Evolutionary conservation across 257 asterid species (phyloP).

Genomic region (Jasminum sambac): DNA sequence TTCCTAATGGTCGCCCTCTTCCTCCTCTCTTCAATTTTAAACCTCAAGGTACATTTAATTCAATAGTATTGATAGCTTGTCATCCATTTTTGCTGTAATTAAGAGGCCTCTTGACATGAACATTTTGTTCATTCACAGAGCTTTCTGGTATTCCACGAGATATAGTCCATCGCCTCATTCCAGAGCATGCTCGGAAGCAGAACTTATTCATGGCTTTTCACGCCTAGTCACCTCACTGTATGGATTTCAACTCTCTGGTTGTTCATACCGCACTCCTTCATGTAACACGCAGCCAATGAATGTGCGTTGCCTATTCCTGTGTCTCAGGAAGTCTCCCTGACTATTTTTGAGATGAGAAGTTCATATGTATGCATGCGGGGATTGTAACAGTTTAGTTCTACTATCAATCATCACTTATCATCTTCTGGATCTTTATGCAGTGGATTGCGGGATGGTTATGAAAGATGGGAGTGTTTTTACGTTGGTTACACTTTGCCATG

Average conservation of each 20-base stretch:
- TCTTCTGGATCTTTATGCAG: background rate
- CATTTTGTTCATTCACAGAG: conserved; percentile 47
- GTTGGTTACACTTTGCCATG: background rate
- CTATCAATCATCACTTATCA: background rate
- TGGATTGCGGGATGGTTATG: background rate
- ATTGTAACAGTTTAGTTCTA: background rate
- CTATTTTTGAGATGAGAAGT: conserved; percentile 29
- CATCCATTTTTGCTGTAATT: background rate
- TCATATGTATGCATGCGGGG: background rate
- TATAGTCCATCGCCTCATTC: conserved; percentile 81
- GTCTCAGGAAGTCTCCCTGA: conserved; percentile 22
- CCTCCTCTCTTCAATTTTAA: conserved; percentile 94
- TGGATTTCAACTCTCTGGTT: conserved; percentile 13
- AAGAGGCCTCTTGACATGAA: background rate
- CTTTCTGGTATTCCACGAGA: conserved; percentile 78
- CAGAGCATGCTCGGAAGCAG: conserved; percentile 96
- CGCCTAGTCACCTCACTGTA: conserved; percentile 38
- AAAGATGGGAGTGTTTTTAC: background rate
- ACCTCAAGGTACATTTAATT: conserved; percentile 64
- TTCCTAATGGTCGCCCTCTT: conserved; percentile 98
- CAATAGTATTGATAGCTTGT: background rate
- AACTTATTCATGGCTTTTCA: conserved; percentile 95
- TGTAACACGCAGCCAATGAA: conserved; percentile 17
- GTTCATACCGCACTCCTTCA: conserved; percentile 12
- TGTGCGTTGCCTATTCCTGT: background rate